These are phyloP conservation scores for Pseudogymnoascus sp. DNA, from an alignment of 2,329 filamentous ascomycete species.

Conservation along the genomic window DNA sequence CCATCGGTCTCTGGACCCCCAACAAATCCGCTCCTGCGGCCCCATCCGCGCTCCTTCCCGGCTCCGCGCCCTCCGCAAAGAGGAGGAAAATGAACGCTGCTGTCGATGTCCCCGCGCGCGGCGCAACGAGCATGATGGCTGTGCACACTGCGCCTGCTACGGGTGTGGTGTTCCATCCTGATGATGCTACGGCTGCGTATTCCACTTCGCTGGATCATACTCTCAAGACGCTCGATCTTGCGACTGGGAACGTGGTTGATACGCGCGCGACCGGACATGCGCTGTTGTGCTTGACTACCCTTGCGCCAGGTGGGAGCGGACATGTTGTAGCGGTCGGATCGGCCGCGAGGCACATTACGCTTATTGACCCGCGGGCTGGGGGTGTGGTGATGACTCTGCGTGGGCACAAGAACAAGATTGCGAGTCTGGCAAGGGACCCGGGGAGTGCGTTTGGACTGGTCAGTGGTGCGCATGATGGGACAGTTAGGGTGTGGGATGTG, in stretches of 20 bases:
- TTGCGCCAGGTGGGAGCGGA: constrained; percentile 46
- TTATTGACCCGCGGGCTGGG: constrained; percentile 82
- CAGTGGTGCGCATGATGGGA: constrained; percentile 85
- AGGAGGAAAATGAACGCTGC: constrained; percentile 59
- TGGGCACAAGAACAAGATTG: constrained; percentile 72
- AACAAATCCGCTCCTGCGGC: constrained; percentile 68
- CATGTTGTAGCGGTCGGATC: constrained; percentile 64
- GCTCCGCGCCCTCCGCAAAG: constrained; percentile 61
- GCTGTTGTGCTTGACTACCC: constrained; percentile 67
- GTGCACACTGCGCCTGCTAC: constrained; percentile 66
- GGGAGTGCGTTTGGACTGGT: constrained; percentile 71
- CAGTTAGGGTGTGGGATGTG: constrained; percentile 89
- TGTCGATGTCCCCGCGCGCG: constrained; percentile 53
- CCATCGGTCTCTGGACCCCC: constrained; percentile 80
- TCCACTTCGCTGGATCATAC: constrained; percentile 87
- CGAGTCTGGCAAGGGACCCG: constrained; percentile 41
- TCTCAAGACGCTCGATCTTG: constrained; percentile 82
- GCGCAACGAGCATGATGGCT: constrained; percentile 65
- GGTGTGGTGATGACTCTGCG: constrained; percentile 82
- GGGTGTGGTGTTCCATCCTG: constrained; percentile 74
- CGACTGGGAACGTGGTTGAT: constrained; percentile 69
- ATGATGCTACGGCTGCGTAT: constrained; percentile 83
- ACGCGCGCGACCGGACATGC: constrained; percentile 77
- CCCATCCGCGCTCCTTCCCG: constrained; percentile 54
- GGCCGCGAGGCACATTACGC: constrained; percentile 75